These are phyloP conservation scores for Penicillium riverlandense DNA, from an alignment of 495 filamentous ascomycete genomes.

Conservation along the genomic window DNA sequence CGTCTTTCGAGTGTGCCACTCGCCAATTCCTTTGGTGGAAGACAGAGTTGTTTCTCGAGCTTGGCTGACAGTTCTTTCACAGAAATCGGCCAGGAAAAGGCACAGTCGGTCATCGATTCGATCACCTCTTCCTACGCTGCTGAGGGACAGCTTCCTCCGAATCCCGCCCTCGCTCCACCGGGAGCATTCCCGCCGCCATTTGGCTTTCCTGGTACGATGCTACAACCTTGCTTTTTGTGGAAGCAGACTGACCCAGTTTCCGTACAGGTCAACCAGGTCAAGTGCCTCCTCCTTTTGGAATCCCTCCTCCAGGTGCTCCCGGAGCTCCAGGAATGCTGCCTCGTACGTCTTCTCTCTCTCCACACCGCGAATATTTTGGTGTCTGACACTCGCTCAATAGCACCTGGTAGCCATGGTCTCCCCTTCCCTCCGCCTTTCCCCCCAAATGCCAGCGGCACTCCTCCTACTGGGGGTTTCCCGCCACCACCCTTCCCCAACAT, in stretches of 20 bases:
- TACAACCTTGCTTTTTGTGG: background rate
- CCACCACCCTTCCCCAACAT: conserved; percentile 19
- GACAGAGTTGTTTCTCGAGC: background rate
- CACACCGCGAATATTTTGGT: no score
- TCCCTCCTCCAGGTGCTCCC: conserved; percentile 38
- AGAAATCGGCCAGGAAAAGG: conserved; percentile 99
- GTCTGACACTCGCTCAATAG: conserved; percentile 13
- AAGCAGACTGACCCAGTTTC: background rate
- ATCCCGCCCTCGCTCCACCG: conserved; percentile 65
- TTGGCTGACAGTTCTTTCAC: conserved; percentile 3
- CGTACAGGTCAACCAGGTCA: conserved; percentile 41
- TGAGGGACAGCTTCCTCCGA: conserved; percentile 78
- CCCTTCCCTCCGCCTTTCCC: conserved; percentile 59
- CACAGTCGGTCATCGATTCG: conserved; percentile 93
- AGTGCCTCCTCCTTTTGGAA: conserved; percentile 48
- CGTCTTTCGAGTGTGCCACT: conserved; percentile 12
- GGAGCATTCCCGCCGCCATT: conserved; percentile 44
- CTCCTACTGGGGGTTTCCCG: conserved; percentile 24
- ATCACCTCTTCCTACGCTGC: conserved; percentile 93
- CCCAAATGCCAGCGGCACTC: conserved; percentile 26
- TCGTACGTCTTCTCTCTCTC: conserved; percentile 29
- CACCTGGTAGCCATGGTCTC: conserved; percentile 53
- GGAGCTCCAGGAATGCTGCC: conserved; percentile 39
- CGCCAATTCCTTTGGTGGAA: background rate
- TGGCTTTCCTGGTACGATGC: conserved; percentile 48